Base-by-base conservation (phyloP, 148 eudicot genomes). In the Simmondsia chinensis region DNA sequence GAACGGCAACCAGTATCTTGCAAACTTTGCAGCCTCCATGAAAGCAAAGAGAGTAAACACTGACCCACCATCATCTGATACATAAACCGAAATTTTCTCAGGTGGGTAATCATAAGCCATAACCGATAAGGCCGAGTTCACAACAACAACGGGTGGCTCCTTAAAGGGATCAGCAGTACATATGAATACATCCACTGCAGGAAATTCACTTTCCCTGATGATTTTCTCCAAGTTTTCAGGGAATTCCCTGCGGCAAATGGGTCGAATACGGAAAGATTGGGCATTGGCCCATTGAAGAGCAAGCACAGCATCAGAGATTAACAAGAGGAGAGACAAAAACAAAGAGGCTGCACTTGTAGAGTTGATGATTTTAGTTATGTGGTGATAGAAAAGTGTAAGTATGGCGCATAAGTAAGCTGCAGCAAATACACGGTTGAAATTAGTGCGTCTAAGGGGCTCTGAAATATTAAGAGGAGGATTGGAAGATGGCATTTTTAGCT, bases 41-140 rank as follows among this genome's bases (percentile, higher is more conserved):
- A 88, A 69, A 0, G 91, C 94, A 57, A 75, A 88, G 4, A 88
- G 65, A 5, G 91, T 80, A 5, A 62, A 39, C 63, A 68, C 61
- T 15, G 94, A 77, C 30, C 96, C 94, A 31, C 94, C 94, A 21
- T 88, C 94, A 20, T 88, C 94, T 3, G 96, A 88, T 6, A 88
- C 66, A 19, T 88, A 88, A 0, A 88, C 65, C n/a, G 96, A 80
- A 1, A 83, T 14, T 55, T 88, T 88, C 31, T 83, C 79, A 0
- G 71, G 33, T 11, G 87, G 83, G 42, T 83, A 83, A 14, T 88
- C 87, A 12, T 80, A 83, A 0, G 91, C 82, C 96, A 88, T 51
- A 10, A 88, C 94, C 10, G 96, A 77, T 43, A 88, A 37, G 4
- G 86, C 89, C 4, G 96, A 83, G 64, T 83, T 83, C 0, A 72